Evolutionary conservation across 805 yeast species (phyloP), one percentile per base, ranked within the genome.

Genomic region (Wickerhamomyces rabaulensis): DNA sequence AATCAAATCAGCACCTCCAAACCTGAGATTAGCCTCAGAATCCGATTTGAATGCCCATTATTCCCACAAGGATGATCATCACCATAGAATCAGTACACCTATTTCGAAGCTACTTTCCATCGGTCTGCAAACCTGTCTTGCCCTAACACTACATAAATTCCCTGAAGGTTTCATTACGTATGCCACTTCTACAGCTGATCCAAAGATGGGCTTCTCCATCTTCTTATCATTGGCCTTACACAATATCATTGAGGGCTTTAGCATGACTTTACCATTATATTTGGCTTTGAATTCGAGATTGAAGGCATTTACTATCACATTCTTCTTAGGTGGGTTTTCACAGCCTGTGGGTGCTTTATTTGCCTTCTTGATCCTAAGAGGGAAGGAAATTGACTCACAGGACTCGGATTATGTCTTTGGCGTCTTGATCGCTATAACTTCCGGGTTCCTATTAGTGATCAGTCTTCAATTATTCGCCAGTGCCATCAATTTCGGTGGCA

Each of bases 141-240:
- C 96, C 0, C 79, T 92, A 25, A 78, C 95, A 0, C 66, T 94
- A 25, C 99, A 92, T 67, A 91, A 94, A 62, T 73, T 92, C 22
- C 99, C 99, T 0, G 99, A 92, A 66, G 99, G 99, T 0, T 87
- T 92, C 58, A 81, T 92, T 45, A 84, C 95, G 40, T 92, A 79
- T 62, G 86, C 85, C 29, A 90, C 94, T 0, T 75, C 89, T 2
- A 69, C 71, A 47, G 82, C 80, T 0, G 87, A 84, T 58, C 79
- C 85, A 2, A 67, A 74, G 48, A 66, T 90, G 23, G 97, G 98
- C 0, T 56, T 89, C 19, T 75, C 88, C 15, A 88, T 92, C 12
- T 91, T 94, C 58, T 63, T 91, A 19, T 89, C 97, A 41, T 73
- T 92, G 60, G 79, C 90, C 12, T 78, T 94, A 25, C 99, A 92